Conservation (phyloP, 192 early-diverging fungal genomes). For the Globomyces pollinis-pini region DNA sequence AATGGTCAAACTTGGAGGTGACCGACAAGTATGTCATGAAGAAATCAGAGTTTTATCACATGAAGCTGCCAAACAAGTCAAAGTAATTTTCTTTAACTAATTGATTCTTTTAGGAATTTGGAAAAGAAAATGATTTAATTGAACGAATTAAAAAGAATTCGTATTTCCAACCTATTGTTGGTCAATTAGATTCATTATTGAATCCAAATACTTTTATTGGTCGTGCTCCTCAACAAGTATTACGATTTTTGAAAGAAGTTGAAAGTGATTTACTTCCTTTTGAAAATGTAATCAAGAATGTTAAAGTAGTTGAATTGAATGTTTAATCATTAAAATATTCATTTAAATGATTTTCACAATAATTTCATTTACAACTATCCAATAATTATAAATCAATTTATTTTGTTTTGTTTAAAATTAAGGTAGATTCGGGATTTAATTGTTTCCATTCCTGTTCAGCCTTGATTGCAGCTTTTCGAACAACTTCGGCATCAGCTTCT, state of each 20-base stretch:
- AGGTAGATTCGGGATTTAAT: conserved; percentile 11
- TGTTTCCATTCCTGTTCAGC: conserved; percentile 34
- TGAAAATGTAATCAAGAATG: conserved; percentile 48
- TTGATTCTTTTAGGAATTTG: too few species aligned
- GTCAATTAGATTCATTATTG: conserved; percentile 58
- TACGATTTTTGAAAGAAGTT: conserved; percentile 76
- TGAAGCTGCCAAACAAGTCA: conserved; percentile 84
- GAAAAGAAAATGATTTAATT: conserved; percentile 92
- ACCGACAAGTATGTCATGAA: conserved; percentile 94
- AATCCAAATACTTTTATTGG: conserved; percentile 91
- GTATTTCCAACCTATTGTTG: conserved; percentile 85
- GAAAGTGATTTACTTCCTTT: conserved; percentile 74
- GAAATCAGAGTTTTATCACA: conserved; percentile 92
- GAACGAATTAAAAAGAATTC: conserved; percentile 69
- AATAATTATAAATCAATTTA: not conserved
- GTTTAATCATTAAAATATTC: conserved; percentile 44
- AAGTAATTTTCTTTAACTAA: too few species aligned
- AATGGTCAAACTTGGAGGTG: conserved; percentile 92
- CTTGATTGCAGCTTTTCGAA: conserved; percentile 31
- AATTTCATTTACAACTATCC: too few species aligned
- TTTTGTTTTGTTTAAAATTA: not conserved
- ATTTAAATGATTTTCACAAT: too few species aligned
- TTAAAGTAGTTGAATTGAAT: conserved; percentile 58
- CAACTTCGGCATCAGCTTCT: conserved; percentile 36
- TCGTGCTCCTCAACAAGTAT: conserved; percentile 89